Conservation (phyloP, 2,329 filamentous ascomycete species). For the Cadophora luteo-olivacea region DNA sequence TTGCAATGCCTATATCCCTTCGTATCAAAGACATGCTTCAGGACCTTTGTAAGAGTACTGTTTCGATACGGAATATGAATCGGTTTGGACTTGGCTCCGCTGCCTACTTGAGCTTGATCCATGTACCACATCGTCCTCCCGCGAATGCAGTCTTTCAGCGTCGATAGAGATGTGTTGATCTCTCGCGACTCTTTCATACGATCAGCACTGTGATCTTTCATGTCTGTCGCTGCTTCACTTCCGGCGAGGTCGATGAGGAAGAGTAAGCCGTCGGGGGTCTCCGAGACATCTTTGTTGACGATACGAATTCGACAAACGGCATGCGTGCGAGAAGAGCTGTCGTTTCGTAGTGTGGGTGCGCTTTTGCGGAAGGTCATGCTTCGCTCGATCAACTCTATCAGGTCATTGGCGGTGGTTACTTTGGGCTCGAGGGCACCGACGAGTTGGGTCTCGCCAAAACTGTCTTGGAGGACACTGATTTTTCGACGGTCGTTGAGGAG, state of each 20-base stretch:
- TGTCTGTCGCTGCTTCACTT: conserved; percentile 74
- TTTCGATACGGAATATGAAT: conserved; percentile 87
- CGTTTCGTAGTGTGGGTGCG: conserved; percentile 53
- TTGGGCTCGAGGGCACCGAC: conserved; percentile 51
- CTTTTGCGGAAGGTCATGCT: conserved; percentile 58
- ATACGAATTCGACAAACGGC: conserved; percentile 55
- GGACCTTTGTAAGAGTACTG: conserved; percentile 78
- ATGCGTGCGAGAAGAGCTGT: conserved; percentile 56
- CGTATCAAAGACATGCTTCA: conserved; percentile 89
- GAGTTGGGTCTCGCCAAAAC: conserved; percentile 52
- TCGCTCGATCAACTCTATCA: conserved; percentile 84
- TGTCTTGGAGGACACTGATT: conserved; percentile 54
- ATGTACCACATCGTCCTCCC: conserved; percentile 65
- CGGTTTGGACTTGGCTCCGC: conserved; percentile 52
- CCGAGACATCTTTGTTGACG: conserved; percentile 41
- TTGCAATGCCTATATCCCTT: conserved; percentile 76
- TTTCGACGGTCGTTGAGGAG: conserved; percentile 51
- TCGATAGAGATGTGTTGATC: conserved; percentile 97
- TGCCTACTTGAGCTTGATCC: conserved; percentile 42
- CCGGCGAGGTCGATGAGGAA: conserved; percentile 57
- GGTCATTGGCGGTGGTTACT: conserved; percentile 53
- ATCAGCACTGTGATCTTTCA: conserved; percentile 88
- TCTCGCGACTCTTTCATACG: conserved; percentile 91
- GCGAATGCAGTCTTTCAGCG: conserved; percentile 60
- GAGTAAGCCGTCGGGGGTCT: conserved; percentile 50